phyloP scores from a whole-genome alignment of 2,329 filamentous ascomycete species.

The Aspergillus aculeatinus region DNA sequence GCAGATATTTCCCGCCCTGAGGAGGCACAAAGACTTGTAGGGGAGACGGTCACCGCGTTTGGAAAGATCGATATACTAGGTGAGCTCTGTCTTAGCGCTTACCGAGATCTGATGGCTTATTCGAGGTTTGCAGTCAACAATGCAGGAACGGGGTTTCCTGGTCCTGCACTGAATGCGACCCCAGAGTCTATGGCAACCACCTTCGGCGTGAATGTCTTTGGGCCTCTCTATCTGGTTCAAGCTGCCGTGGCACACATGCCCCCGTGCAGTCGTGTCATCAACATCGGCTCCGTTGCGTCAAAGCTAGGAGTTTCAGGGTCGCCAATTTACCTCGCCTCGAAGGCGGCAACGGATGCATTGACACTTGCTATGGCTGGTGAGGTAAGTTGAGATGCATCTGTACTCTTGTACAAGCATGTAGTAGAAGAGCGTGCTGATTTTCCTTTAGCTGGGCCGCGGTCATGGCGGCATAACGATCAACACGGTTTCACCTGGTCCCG shows the following conservation, averaged over 20 bases:
- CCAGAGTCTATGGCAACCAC: neutral
- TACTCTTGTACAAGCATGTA: neutral
- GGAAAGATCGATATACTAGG: constrained; percentile 2
- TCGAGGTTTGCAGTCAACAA: constrained; percentile 1
- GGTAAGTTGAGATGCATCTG: neutral
- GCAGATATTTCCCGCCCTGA: constrained; percentile 15
- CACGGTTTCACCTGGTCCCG: constrained; percentile 1
- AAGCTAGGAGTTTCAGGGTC: constrained; percentile 1
- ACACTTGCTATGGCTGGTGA: constrained; percentile 1
- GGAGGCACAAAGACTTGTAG: neutral
- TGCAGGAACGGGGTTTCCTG: neutral
- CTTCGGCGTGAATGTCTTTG: constrained; percentile 3
- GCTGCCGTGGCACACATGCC: constrained; percentile 1
- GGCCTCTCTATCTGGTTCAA: neutral
- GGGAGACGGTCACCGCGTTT: neutral
- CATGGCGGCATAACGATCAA: constrained; percentile 4
- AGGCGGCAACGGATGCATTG: constrained; percentile 4
- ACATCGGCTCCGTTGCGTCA: constrained; percentile 5
- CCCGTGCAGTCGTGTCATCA: neutral
- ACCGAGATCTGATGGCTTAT: neutral
- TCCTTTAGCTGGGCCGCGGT: neutral
- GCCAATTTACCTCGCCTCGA: neutral
- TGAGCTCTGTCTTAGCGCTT: neutral
- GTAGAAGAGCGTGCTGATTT: neutral
- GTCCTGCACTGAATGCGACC: neutral